Evolutionary conservation across 2,329 filamentous ascomycete genomes (phyloP).

Genomic region (Monilinia aucupariae): DNA sequence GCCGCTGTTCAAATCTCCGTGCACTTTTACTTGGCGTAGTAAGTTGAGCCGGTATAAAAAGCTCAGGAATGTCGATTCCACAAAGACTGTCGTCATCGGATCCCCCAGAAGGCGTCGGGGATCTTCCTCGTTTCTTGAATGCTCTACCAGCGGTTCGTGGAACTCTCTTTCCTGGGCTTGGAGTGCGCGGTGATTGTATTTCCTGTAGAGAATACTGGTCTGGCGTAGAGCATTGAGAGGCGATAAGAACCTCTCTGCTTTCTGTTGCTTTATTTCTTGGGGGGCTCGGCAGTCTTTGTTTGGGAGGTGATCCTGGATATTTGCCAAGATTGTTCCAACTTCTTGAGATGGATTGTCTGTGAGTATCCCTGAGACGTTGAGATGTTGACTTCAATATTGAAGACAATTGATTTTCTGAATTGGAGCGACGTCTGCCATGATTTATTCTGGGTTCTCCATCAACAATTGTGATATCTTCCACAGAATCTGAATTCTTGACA

Average conservation of each 20-base stretch:
- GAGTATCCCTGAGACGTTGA: slow-evolving; percentile 14
- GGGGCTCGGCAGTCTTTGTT: slow-evolving; percentile 25
- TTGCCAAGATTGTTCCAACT: slow-evolving; percentile 9
- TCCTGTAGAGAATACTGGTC: slow-evolving; percentile 23
- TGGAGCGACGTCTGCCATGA: neutral
- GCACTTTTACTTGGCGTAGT: slow-evolving; percentile 28
- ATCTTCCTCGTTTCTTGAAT: slow-evolving; percentile 13
- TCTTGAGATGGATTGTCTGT: neutral
- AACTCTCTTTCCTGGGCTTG: slow-evolving; percentile 23
- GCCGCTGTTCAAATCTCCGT: slow-evolving; percentile 14
- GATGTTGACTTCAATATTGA: slow-evolving; percentile 17
- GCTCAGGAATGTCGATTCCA: slow-evolving; percentile 21
- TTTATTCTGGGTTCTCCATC: neutral
- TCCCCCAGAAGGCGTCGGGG: slow-evolving; percentile 20
- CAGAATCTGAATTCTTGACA: slow-evolving; percentile 12
- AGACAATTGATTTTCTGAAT: slow-evolving; percentile 13
- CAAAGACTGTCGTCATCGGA: slow-evolving; percentile 32
- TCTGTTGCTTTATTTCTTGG: slow-evolving; percentile 19
- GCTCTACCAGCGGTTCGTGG: slow-evolving; percentile 7
- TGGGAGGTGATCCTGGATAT: slow-evolving; percentile 22
- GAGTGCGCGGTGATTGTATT: slow-evolving; percentile 19
- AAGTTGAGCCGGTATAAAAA: slow-evolving; percentile 24
- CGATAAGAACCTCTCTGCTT: slow-evolving; percentile 25
- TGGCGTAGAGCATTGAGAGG: slow-evolving; percentile 18
- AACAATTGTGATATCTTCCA: slow-evolving; percentile 3